Conservation (phyloP, 495 filamentous ascomycete species). For the Bathelium albidoporum region DNA sequence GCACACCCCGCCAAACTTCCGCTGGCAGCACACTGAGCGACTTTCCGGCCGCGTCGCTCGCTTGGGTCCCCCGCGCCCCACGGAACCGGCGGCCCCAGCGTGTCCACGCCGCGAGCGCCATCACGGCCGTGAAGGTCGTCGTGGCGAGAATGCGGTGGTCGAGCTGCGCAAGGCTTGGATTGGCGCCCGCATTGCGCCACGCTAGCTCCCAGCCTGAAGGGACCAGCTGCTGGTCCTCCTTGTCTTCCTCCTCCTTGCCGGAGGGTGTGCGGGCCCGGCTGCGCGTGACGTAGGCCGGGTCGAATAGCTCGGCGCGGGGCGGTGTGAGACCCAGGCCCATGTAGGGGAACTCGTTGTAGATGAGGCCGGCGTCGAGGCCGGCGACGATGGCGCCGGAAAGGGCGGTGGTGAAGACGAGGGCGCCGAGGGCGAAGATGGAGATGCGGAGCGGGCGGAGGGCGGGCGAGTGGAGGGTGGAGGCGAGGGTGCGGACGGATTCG, state of each 20-base stretch:
- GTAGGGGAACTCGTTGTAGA: constrained; percentile 95
- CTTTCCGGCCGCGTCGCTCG: background rate
- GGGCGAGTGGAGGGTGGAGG: constrained; percentile 53
- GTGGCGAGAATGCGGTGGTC: constrained; percentile 89
- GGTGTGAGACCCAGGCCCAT: constrained; percentile 82
- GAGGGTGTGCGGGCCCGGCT: too few species aligned
- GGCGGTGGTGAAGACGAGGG: constrained; percentile 76
- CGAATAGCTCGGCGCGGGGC: constrained; percentile 70
- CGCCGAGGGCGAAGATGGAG: constrained; percentile 58
- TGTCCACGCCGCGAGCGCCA: constrained; percentile 67
- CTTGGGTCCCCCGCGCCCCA: constrained; percentile 43
- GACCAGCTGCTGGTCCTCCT: constrained; percentile 53
- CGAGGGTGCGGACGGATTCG: constrained; percentile 40
- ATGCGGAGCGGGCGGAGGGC: constrained; percentile 60
- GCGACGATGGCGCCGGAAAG: constrained; percentile 92
- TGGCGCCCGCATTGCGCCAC: constrained; percentile 97
- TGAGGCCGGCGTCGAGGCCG: constrained; percentile 87
- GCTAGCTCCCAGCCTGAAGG: constrained; percentile 65
- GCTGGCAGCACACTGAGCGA: constrained; percentile 45
- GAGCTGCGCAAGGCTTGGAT: constrained; percentile 86
- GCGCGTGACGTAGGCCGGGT: constrained; percentile 82
- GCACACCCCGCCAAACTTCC: constrained; percentile 56
- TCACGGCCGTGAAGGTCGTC: constrained; percentile 73
- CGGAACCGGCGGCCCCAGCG: constrained; percentile 32
- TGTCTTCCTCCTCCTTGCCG: too few species aligned